Evolutionary conservation across 345 rosid species (phyloP).

Genomic region (Cochlearia excelsa): DNA sequence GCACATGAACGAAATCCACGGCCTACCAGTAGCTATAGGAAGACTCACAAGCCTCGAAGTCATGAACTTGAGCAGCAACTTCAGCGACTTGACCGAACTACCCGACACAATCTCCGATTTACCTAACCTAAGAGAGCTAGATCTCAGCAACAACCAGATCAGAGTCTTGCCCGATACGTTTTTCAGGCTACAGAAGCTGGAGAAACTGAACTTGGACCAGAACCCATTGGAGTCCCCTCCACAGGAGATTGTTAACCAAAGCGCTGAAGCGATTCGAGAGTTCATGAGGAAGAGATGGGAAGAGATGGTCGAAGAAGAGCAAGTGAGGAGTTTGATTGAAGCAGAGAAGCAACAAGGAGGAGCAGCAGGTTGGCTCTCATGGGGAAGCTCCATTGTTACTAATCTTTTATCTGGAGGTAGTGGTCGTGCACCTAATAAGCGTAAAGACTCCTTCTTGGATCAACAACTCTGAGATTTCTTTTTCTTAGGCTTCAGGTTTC

Average conservation of each 20-base stretch:
- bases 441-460: slow-evolving; percentile 28
- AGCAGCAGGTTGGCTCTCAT: slow-evolving; percentile 65
- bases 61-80: slow-evolving; percentile 79
- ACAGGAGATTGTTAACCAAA: slow-evolving; percentile 49
- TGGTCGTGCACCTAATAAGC: slow-evolving; percentile 29
- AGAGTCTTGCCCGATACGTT: slow-evolving; percentile 70
- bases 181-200: slow-evolving; percentile 65
- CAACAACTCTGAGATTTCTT: slow-evolving; percentile 17
- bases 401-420: slow-evolving; percentile 42
- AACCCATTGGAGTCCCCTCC: slow-evolving; percentile 83
- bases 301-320: slow-evolving; percentile 62
- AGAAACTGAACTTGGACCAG: slow-evolving; percentile 75
- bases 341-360: slow-evolving; percentile 53
- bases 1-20: slow-evolving; percentile 83
- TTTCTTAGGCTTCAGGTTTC: slow-evolving; percentile 5
- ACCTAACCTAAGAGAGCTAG: slow-evolving; percentile 69
- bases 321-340: slow-evolving; percentile 47
- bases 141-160: slow-evolving; percentile 94
- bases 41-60: slow-evolving; percentile 69
- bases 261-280: slow-evolving; percentile 59
- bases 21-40: slow-evolving; percentile 79
- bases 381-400: slow-evolving; percentile 66
- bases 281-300: slow-evolving; percentile 82
- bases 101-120: slow-evolving; percentile 77
- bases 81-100: slow-evolving; percentile 68